phyloP scores from a whole-genome alignment of 257 asterid species.

The Cynanchum wilfordii region DNA sequence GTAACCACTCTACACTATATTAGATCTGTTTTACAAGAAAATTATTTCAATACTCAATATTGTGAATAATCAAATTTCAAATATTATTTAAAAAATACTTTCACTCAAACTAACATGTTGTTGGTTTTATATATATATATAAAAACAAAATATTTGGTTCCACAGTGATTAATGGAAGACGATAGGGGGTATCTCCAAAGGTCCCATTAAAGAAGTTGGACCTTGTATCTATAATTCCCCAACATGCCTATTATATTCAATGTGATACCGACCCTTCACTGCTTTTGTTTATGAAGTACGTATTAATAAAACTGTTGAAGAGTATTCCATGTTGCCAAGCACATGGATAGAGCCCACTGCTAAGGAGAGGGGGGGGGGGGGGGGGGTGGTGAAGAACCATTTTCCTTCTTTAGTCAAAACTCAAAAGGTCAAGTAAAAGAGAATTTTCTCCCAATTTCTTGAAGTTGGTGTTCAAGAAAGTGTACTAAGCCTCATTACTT shows the following conservation, averaged over 20 bases:
- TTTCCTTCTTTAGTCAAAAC: conserved; percentile 16
- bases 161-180: conserved; percentile 17
- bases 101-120: too few relatives aligned
- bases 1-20: too few relatives aligned
- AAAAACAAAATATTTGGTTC: conserved; percentile 15
- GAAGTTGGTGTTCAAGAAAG: background rate
- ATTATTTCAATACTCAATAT: too few relatives aligned
- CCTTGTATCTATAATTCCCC: conserved; percentile 52
- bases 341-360: conserved; percentile 56
- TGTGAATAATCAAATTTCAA: too few relatives aligned
- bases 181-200: conserved; percentile 31
- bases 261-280: conserved; percentile 56
- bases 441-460: background rate
- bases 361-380: background rate
- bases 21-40: too few relatives aligned
- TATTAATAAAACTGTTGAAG: conserved; percentile 20
- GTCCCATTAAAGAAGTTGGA: conserved; percentile 56
- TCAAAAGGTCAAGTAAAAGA: conserved; percentile 2
- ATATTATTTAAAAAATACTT: too few relatives aligned
- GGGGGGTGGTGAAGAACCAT: background rate
- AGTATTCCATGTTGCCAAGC: conserved; percentile 48
- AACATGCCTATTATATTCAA: conserved; percentile 51
- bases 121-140: too few relatives aligned
- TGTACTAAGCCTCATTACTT: background rate
- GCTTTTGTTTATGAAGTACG: conserved; percentile 43